Conservation (phyloP, 805 yeast species). For the Wickerhamiella azymoides region DNA sequence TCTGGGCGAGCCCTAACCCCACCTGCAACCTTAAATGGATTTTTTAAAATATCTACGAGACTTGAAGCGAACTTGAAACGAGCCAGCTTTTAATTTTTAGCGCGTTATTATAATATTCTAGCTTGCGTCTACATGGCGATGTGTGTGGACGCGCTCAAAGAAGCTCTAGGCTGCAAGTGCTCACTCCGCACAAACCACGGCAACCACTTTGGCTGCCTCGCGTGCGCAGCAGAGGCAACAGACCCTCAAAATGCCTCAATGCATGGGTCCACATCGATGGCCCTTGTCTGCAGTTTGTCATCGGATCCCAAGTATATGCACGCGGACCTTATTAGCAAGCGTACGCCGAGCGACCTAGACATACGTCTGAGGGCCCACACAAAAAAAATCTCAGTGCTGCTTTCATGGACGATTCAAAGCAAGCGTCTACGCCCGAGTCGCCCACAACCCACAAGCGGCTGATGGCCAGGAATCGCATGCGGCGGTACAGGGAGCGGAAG, state of each 20-base stretch:
- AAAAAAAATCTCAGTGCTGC: too few relatives aligned
- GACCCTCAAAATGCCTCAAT: neutral
- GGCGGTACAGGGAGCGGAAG: conserved; percentile 1
- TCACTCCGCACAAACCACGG: too few relatives aligned
- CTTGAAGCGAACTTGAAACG: too few relatives aligned
- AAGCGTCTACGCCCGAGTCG: conserved; percentile 4
- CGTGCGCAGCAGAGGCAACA: neutral
- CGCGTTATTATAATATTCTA: too few relatives aligned
- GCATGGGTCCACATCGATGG: neutral
- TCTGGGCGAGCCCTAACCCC: too few relatives aligned
- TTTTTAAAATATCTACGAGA: too few relatives aligned
- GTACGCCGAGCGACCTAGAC: neutral
- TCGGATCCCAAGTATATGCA: neutral
- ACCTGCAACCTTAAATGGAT: too few relatives aligned
- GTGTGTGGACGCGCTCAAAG: too few relatives aligned
- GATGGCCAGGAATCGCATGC: conserved; percentile 8
- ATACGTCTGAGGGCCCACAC: neutral
- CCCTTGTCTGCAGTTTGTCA: neutral
- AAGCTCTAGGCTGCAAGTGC: too few relatives aligned
- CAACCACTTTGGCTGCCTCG: too few relatives aligned
- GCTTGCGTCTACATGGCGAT: too few relatives aligned
- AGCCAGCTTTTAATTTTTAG: too few relatives aligned
- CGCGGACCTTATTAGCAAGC: neutral
- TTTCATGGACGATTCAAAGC: neutral
- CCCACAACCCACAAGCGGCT: conserved; percentile 6